These are phyloP conservation scores for Mycena galopus DNA, from an alignment of 768 basidiomycete species.

Conservation along the genomic window DNA sequence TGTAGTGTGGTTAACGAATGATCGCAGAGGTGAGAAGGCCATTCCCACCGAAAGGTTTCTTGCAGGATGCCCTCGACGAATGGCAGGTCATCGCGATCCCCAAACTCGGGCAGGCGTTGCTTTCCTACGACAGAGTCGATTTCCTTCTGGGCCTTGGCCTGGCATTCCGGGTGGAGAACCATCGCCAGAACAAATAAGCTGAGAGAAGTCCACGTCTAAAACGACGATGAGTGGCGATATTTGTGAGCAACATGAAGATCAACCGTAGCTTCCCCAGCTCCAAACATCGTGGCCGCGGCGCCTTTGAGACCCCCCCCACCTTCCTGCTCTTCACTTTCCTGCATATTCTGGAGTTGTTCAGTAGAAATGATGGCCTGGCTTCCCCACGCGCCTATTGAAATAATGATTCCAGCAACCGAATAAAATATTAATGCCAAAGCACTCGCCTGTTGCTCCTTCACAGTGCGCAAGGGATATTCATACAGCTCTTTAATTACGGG, in stretches of 20 bases:
- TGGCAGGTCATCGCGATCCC: constrained; percentile 41
- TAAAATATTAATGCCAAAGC: constrained; percentile 32
- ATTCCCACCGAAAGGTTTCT: constrained; percentile 1
- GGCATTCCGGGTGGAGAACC: constrained; percentile 46
- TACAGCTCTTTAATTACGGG: background rate
- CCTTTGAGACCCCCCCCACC: constrained; percentile 9
- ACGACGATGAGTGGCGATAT: background rate
- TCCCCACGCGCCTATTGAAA: background rate
- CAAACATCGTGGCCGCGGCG: constrained; percentile 18
- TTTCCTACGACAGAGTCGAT: constrained; percentile 46
- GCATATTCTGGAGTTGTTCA: background rate
- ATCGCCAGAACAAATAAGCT: constrained; percentile 48
- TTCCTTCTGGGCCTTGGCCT: constrained; percentile 48
- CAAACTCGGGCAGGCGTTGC: constrained; percentile 42
- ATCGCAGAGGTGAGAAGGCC: no score
- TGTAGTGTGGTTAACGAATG: no score
- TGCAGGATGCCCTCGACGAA: constrained; percentile 29
- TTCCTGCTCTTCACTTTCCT: background rate
- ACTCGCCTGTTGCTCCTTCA: constrained; percentile 37
- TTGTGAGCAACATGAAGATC: background rate
- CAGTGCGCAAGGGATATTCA: constrained; percentile 2
- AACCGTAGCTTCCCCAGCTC: constrained; percentile 50
- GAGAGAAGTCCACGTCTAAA: constrained; percentile 24
- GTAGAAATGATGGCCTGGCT: constrained; percentile 8
- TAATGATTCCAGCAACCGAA: background rate